A percentile compares a stretch with the other conserved stretches of the same genome.
Conservation (phyloP, 225 moss, liverwort and hornwort species). For the Pleurozium schreberi region DNA sequence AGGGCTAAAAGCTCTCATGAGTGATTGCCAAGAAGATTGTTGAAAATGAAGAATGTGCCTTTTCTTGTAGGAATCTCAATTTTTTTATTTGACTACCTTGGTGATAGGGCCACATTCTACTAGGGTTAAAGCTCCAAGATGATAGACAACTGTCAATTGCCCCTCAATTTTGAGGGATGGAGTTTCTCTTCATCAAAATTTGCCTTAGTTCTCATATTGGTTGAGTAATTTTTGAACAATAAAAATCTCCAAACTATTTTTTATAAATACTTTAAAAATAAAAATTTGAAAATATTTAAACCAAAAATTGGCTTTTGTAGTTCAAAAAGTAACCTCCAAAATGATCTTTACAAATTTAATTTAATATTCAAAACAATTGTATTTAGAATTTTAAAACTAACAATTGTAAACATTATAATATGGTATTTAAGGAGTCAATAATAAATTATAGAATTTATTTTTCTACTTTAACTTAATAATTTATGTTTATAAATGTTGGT, state of each 20-base stretch:
- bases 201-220: neutral
- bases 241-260: neutral
- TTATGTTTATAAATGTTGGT: neutral
- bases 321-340: neutral
- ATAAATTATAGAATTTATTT: too few species aligned
- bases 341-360: neutral
- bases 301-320: too few species aligned
- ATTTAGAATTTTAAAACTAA: neutral
- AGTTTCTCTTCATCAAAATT: neutral
- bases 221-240: neutral
- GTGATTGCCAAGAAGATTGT: too few species aligned
- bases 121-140: neutral
- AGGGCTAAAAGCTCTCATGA: neutral
- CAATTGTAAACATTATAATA: too few species aligned
- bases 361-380: rapidly evolving
- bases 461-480: too few species aligned
- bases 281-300: neutral
- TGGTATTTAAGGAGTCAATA: too few species aligned
- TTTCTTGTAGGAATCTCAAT: too few species aligned
- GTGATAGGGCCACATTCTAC: rapidly evolving
- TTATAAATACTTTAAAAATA: neutral
- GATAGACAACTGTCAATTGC: neutral
- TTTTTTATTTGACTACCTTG: too few species aligned
- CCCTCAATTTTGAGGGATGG: neutral
- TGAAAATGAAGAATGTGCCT: neutral